Base-by-base conservation (phyloP, 2,329 filamentous ascomycete genomes). In the Fusarium torreyae region DNA sequence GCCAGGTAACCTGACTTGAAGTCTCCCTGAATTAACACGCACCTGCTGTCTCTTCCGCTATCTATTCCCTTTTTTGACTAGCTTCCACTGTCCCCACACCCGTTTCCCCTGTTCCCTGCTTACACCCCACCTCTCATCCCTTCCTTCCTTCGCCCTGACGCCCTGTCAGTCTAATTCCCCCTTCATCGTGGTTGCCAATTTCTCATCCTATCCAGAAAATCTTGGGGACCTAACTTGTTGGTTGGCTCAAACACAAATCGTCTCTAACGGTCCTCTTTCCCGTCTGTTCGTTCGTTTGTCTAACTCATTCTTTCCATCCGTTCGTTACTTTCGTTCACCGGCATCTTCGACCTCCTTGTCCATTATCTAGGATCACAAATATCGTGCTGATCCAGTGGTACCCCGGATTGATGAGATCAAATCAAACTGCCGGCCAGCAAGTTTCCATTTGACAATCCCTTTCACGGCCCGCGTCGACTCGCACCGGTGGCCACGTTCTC, bases 111-210 rank as follows among this genome's bases (percentile, higher is more conserved):
- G 54, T 61, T 39, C 54, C 58, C 69, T 50, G 54, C 57, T 38
- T 43, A 60, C 68, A 63, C 59, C 63, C 70, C 72, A 52, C 63
- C 65, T 65, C 71, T 61, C 69, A 66, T 68, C 63, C 66, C 53
- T 64, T 57, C 59, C 59, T 63, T 62, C 63, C 61, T 54, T 66
- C 48, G 20, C 38, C 50, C 54, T 68, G 67, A 64, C 66, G 58
- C 67, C 62, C 57, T 66, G 69, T 69, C 63, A 72, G 57, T 68
- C 61, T 63, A 71, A 73, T 71, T 65, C 72, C 72, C 72, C 72
- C 72, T 74, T 74, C 70, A 74, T 74, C 56, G 65, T 62, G 61
- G 58, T 63, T 66, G 57, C 69, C 71, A 72, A 74, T 72, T 74
- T 74, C 72, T 74, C 71, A 50, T 73, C 68, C 64, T 66, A 63